Evolutionary conservation across 2,329 filamentous ascomycete species (phyloP).

Genomic region (Ascochyta koolunga): DNA sequence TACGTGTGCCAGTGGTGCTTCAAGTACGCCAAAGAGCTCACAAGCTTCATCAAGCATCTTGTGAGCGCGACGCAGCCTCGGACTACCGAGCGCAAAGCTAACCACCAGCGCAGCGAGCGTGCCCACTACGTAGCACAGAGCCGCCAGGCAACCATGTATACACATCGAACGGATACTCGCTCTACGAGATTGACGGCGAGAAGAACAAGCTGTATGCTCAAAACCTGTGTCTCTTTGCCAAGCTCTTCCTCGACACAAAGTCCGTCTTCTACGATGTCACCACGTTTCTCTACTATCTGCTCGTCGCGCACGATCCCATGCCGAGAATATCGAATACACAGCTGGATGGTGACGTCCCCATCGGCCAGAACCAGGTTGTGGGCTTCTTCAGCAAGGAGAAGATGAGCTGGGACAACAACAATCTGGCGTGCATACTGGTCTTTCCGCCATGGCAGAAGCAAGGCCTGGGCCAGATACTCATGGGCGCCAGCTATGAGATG

Average conservation of each 20-base stretch:
- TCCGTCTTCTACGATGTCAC: conserved; percentile 97
- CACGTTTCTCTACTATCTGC: conserved; percentile 92
- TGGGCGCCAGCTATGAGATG: conserved; percentile 93
- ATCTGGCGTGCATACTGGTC: conserved; percentile 92
- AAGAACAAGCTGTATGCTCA: conserved; percentile 88
- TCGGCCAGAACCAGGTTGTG: conserved; percentile 64
- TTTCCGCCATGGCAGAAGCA: conserved; percentile 96
- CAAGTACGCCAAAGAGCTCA: conserved; percentile 74
- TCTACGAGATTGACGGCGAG: conserved; percentile 93
- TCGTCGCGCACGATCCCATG: conserved; percentile 71
- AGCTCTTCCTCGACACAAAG: conserved; percentile 97
- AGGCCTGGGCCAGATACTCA: conserved; percentile 84
- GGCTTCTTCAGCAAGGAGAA: conserved; percentile 99
- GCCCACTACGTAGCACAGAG: conserved; percentile 47
- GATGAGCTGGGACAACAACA: conserved; percentile 98
- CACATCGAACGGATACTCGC: conserved; percentile 76
- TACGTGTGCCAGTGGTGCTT: conserved; percentile 95
- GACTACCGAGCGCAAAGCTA: neutral
- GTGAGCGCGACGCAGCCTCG: conserved; percentile 5
- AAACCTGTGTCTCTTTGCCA: conserved; percentile 93
- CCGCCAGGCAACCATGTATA: conserved; percentile 79
- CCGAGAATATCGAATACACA: conserved; percentile 41
- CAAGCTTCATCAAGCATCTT: conserved; percentile 56
- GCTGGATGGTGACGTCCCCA: conserved; percentile 23
- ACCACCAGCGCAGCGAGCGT: conserved; percentile 49